Evolutionary conservation across 164 flowering plant genomes (phyloP).

Genomic region (Cinnamomum micranthum): DNA sequence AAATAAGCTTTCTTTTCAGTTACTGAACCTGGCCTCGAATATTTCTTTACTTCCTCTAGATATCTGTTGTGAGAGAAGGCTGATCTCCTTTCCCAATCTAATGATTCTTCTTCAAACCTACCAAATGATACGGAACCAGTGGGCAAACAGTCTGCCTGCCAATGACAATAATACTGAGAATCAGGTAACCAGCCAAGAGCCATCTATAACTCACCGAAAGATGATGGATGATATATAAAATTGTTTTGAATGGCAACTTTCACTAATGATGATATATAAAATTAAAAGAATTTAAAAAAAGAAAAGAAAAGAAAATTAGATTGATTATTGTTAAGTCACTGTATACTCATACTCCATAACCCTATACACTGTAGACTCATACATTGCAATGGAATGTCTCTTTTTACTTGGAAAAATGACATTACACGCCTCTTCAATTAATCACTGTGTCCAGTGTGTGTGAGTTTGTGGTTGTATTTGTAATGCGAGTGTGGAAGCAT

Average conservation of each 20-base stretch:
- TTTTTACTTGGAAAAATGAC: background rate
- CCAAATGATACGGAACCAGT: constrained; percentile 90
- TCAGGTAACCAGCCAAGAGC: background rate
- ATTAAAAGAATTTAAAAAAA: too few relatives aligned
- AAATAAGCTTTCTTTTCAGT: constrained; percentile 81
- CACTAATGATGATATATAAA: background rate
- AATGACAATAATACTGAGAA: background rate
- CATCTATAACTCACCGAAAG: background rate
- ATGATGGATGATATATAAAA: background rate
- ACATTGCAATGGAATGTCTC: background rate
- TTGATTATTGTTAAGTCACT: background rate
- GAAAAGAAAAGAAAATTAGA: background rate
- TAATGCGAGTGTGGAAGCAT: background rate
- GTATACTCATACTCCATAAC: background rate
- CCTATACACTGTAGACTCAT: background rate
- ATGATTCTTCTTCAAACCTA: constrained; percentile 65
- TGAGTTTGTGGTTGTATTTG: background rate
- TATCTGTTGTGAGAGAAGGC: constrained; percentile 76
- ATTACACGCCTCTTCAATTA: background rate
- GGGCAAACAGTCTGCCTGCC: constrained; percentile 55
- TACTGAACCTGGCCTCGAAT: constrained; percentile 77
- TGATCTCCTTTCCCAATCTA: constrained; percentile 82
- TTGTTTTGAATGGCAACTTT: background rate
- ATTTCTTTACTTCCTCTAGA: constrained; percentile 81
- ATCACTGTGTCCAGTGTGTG: background rate